These are phyloP conservation scores for Udeniomyces megalosporus DNA, from an alignment of 768 basidiomycete species.

Conservation along the genomic window DNA sequence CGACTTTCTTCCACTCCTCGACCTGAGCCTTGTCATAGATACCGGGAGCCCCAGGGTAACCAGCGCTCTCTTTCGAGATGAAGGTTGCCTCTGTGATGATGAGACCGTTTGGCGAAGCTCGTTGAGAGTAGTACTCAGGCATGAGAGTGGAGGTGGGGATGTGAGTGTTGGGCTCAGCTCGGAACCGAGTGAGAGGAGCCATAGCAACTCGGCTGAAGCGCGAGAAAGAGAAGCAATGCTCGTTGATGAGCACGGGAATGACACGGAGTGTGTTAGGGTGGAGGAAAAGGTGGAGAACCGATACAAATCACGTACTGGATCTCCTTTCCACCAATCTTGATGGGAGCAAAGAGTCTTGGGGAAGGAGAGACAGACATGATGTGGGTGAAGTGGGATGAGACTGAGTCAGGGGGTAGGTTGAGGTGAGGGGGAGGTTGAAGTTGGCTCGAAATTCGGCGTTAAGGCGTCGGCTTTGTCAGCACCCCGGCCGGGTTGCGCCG, in stretches of 20 bases:
- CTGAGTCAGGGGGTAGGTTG: neutral
- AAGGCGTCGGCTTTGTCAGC: too few relatives aligned
- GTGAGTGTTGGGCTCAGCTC: constrained; percentile 17
- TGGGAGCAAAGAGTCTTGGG: neutral
- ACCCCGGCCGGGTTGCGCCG: too few relatives aligned
- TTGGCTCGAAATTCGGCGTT: too few relatives aligned
- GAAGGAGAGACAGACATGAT: constrained; percentile 1
- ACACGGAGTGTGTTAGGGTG: too few relatives aligned
- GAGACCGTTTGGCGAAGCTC: constrained; percentile 36
- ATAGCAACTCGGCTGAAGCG: constrained; percentile 23
- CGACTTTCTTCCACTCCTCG: constrained; percentile 5
- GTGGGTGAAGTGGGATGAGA: neutral
- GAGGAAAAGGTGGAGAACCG: too few relatives aligned
- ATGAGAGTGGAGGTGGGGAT: constrained; percentile 19
- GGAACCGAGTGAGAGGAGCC: constrained; percentile 24
- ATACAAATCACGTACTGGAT: neutral
- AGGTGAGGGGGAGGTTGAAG: too few relatives aligned
- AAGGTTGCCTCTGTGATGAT: constrained; percentile 43
- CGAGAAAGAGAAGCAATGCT: too few relatives aligned
- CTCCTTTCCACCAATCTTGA: neutral
- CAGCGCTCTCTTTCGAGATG: constrained; percentile 31
- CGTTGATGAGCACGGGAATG: too few relatives aligned
- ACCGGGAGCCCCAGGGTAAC: neutral
- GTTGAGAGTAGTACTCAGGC: constrained; percentile 25
- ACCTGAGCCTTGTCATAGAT: constrained; percentile 4